Evolutionary conservation across 352 stramenopile genomes (phyloP).

Genomic region (Phytopythium cucurbitacearum): DNA sequence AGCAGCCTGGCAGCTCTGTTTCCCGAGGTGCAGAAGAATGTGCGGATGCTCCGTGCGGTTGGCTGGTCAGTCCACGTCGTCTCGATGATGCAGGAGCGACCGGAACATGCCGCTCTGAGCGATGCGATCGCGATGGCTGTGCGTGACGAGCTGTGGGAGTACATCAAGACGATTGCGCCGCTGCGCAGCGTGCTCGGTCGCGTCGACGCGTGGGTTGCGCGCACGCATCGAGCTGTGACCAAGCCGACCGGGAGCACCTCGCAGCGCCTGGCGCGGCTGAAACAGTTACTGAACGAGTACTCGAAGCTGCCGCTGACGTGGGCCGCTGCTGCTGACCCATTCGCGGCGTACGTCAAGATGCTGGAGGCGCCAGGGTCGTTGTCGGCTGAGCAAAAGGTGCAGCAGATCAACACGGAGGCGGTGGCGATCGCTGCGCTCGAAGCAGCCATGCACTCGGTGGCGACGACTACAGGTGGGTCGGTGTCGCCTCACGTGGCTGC

Average conservation of each 20-base stretch:
- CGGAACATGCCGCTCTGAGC: constrained; percentile 56
- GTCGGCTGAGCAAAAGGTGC: constrained; percentile 6
- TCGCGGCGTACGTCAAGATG: constrained; percentile 36
- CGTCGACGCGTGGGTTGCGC: constrained; percentile 78
- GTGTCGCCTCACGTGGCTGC: not conserved
- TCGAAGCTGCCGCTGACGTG: constrained; percentile 83
- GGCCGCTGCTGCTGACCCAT: constrained; percentile 19
- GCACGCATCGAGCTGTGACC: constrained; percentile 68
- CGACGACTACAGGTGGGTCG: constrained; percentile 9
- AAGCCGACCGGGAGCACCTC: constrained; percentile 48
- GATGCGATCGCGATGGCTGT: constrained; percentile 58
- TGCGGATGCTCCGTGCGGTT: constrained; percentile 57
- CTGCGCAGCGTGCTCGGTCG: constrained; percentile 70
- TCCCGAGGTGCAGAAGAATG: constrained; percentile 57
- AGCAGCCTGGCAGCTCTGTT: constrained; percentile 61
- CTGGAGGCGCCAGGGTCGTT: constrained; percentile 7
- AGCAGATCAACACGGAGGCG: constrained; percentile 18
- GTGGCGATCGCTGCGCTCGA: constrained; percentile 29
- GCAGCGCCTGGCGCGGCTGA: constrained; percentile 58
- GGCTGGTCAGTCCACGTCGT: constrained; percentile 75
- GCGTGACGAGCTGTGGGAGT: constrained; percentile 61
- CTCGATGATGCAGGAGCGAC: constrained; percentile 69
- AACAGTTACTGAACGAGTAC: constrained; percentile 84
- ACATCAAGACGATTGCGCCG: constrained; percentile 60
- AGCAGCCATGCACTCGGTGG: constrained; percentile 31